Evolutionary conservation across 2,329 filamentous ascomycete species (phyloP).

Genomic region (Albifimbria verrucaria): DNA sequence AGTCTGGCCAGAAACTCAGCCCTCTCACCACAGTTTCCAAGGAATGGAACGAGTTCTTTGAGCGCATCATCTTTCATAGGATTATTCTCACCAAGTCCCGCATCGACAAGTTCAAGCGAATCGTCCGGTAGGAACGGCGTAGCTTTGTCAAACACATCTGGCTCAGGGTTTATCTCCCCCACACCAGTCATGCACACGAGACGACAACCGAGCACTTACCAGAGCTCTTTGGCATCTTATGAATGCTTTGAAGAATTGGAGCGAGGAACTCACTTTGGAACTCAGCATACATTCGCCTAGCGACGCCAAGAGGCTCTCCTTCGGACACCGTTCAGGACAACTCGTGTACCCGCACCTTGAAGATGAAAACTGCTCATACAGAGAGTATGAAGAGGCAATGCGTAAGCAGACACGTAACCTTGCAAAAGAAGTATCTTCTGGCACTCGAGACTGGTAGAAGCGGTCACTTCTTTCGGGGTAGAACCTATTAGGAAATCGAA

Average conservation of each 20-base stretch:
- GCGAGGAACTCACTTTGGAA: background rate
- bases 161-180: background rate
- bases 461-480: no score
- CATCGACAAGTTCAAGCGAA: background rate
- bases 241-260: background rate
- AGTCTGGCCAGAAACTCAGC: background rate
- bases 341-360: background rate
- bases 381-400: background rate
- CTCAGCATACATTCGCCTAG: slow-evolving; percentile 4
- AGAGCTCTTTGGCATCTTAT: background rate
- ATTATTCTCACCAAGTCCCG: background rate
- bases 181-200: background rate
- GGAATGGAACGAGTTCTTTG: slow-evolving; percentile 2
- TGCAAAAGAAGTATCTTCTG: no score
- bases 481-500: no score
- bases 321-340: background rate
- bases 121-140: background rate
- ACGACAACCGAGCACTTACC: background rate
- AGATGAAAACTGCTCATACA: background rate
- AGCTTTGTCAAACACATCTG: background rate
- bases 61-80: background rate
- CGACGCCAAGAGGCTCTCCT: background rate
- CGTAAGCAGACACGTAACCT: background rate
- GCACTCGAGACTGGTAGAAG: no score
- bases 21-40: background rate